Percentiles rank a stretch among this genome's conserved stretches.
Conservation (phyloP, 129 eudicot species). For the sunflower (Helianthus annuus) region DNA sequence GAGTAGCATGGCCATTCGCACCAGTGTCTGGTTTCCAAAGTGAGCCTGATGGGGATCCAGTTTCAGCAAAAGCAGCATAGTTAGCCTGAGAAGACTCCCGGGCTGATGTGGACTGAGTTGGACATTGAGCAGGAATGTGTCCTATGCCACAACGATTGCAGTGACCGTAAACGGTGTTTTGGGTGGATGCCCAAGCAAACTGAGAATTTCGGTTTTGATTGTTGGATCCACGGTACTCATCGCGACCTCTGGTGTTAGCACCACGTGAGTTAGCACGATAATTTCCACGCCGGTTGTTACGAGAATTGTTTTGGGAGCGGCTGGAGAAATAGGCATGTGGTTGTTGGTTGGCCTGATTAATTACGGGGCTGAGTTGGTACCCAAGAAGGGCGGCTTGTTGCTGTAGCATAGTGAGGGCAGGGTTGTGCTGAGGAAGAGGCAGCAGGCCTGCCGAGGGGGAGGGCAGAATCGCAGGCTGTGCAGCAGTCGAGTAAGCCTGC, state of each 20-base stretch:
- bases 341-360: too few species aligned
- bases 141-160: conserved; percentile 1
- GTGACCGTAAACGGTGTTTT: not conserved
- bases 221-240: too few species aligned
- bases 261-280: too few species aligned
- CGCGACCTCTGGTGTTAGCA: too few species aligned
- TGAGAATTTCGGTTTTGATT: too few species aligned
- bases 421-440: not conserved
- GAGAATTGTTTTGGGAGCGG: too few species aligned
- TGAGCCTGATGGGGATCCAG: not conserved
- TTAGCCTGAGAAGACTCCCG: not conserved
- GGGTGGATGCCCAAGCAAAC: too few species aligned
- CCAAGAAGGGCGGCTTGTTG: too few species aligned
- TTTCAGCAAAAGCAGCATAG: not conserved
- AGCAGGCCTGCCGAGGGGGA: not conserved
- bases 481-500: not conserved
- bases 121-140: not conserved
- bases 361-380: too few species aligned
- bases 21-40: not conserved
- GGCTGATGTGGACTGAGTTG: not conserved
- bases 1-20: not conserved
- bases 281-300: too few species aligned
- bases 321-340: too few species aligned
- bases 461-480: not conserved
- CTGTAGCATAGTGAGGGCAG: not conserved